Evolutionary conservation across 1,284 basidiomycete genomes (phyloP).

Genomic region (Malassezia arunalokei): DNA sequence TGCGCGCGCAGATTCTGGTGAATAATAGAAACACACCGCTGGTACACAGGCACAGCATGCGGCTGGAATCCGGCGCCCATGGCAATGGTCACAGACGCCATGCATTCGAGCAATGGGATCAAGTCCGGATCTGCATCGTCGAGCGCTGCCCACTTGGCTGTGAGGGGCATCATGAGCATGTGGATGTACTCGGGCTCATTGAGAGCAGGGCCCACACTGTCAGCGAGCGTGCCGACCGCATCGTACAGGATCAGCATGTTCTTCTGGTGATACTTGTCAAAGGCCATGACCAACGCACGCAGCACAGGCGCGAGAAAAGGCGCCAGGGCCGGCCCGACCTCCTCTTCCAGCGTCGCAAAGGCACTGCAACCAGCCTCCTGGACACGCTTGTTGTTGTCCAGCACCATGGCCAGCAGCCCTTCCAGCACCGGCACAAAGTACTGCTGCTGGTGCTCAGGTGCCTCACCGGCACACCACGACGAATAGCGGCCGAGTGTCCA

Average conservation of each 20-base stretch:
- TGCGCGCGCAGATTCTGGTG: conserved; percentile 62
- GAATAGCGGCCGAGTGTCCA: conserved; percentile 99
- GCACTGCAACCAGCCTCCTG: conserved; percentile 98
- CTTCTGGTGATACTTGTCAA: conserved; percentile 98
- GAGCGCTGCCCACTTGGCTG: conserved; percentile 74
- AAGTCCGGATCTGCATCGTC: conserved; percentile 83
- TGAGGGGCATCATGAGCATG: conserved; percentile 89
- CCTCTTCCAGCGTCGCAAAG: conserved; percentile 96
- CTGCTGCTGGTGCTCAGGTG: conserved; percentile 72
- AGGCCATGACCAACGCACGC: conserved; percentile 85
- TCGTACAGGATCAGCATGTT: conserved; percentile 97
- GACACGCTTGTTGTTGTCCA: conserved; percentile 97
- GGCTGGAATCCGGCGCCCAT: conserved; percentile 81
- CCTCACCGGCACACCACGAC: conserved; percentile 69
- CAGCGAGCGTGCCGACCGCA: conserved; percentile 90
- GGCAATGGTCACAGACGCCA: conserved; percentile 93
- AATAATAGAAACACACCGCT: conserved; percentile 78
- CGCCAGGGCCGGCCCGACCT: conserved; percentile 75
- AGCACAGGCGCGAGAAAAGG: conserved; percentile 92
- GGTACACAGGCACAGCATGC: conserved; percentile 82
- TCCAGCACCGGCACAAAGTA: conserved; percentile 97
- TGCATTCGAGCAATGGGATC: conserved; percentile 77
- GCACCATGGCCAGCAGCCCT: conserved; percentile 92
- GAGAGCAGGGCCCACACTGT: conserved; percentile 79
- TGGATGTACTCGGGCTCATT: conserved; percentile 78